Conservation (phyloP, 164 flowering plant species). For the Cinnamomum chago region DNA sequence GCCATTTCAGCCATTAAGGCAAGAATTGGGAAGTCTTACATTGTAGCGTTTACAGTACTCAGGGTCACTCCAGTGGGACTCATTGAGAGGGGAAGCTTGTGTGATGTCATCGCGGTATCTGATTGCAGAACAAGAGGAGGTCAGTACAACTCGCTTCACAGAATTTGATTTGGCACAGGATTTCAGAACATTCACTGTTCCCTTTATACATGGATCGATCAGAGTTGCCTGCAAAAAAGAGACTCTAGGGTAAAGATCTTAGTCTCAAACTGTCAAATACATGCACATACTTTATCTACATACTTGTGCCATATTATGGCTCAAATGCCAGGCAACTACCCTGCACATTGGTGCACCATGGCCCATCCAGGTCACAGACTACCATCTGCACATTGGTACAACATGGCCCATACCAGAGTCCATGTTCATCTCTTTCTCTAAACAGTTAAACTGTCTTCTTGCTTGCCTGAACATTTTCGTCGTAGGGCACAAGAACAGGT, state of each 20-base stretch:
- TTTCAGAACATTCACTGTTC: constrained; percentile 71
- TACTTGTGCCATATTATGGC: too few relatives aligned
- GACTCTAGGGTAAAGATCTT: too few relatives aligned
- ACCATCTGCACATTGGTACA: too few relatives aligned
- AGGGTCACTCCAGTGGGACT: constrained; percentile 88
- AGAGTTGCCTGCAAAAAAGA: constrained; percentile 47
- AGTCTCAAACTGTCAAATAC: too few relatives aligned
- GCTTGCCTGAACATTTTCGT: constrained; percentile 60
- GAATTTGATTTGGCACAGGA: constrained; percentile 65
- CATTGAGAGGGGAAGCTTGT: constrained; percentile 65
- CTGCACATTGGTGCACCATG: too few relatives aligned
- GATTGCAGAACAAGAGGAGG: constrained; percentile 91
- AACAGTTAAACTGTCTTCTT: neutral
- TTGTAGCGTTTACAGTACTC: constrained; percentile 77
- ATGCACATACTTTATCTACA: too few relatives aligned
- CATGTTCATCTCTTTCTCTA: too few relatives aligned
- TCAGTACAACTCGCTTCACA: constrained; percentile 77
- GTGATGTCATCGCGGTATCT: constrained; percentile 67
- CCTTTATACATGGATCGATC: constrained; percentile 76
- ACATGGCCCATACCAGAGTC: too few relatives aligned
- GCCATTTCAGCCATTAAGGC: too few relatives aligned
- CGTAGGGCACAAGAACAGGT: constrained; percentile 73
- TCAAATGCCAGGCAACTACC: too few relatives aligned
- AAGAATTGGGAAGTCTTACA: constrained; percentile 28
- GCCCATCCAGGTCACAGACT: too few relatives aligned